Conservation (phyloP, 192 early-diverging fungal genomes). For the Coemansia sp. region DNA sequence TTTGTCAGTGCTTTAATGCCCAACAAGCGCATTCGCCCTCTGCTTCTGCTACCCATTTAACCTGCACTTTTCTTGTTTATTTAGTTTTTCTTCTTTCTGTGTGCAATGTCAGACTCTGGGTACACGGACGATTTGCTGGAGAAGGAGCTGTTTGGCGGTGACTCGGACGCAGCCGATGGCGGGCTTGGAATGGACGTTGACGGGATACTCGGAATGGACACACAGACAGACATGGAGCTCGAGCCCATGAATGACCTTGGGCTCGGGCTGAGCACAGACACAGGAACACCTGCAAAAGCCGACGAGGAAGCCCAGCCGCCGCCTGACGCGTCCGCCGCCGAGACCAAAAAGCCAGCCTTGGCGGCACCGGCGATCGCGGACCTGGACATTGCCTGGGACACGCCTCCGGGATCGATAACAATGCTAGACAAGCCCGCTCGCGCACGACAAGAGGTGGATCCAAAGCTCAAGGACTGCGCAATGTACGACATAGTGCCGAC, state of each 20-base stretch:
- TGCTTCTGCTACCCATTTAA: neutral
- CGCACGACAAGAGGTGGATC: neutral
- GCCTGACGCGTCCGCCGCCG: too few species aligned
- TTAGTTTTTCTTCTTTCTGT: neutral
- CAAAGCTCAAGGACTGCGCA: neutral
- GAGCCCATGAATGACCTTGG: too few species aligned
- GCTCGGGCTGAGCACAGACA: neutral
- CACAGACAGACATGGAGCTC: too few species aligned
- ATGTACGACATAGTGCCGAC: conserved; percentile 37
- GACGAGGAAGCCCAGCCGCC: neutral
- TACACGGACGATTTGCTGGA: conserved; percentile 47
- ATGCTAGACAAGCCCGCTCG: conserved; percentile 17
- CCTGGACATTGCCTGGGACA: conserved; percentile 38
- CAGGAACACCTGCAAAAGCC: neutral
- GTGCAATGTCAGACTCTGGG: conserved; percentile 32
- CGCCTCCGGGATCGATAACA: conserved; percentile 34
- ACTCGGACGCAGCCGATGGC: conserved; percentile 32
- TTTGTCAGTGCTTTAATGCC: neutral
- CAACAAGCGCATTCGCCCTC: neutral
- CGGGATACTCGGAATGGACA: conserved; percentile 34
- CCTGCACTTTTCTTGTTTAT: neutral
- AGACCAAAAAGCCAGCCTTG: neutral
- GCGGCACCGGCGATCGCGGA: neutral
- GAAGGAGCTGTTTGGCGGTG: conserved; percentile 50
- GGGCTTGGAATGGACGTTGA: conserved; percentile 39